phyloP scores from a whole-genome alignment of 768 basidiomycete genomes.

The Phaeolepiota aurea region DNA sequence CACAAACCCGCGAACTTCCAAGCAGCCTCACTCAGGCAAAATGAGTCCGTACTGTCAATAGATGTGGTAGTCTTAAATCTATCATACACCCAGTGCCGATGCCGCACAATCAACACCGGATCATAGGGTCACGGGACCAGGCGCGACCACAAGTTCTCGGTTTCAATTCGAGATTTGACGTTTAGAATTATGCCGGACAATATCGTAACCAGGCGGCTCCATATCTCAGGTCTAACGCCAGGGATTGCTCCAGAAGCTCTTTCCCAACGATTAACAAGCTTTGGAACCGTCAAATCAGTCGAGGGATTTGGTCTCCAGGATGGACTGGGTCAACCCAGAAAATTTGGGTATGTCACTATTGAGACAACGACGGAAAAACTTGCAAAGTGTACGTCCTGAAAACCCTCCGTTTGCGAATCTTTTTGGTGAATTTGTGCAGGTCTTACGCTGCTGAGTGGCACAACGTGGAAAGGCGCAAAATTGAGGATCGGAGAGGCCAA shows the following conservation, averaged over 20 bases:
- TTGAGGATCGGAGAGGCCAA: conserved; percentile 80
- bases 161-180: no score
- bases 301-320: conserved; percentile 65
- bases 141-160: no score
- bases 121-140: no score
- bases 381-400: conserved; percentile 54
- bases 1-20: no score
- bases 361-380: conserved; percentile 53
- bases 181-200: no score
- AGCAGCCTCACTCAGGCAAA: no score
- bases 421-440: conserved; percentile 45
- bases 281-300: conserved; percentile 60
- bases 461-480: conserved; percentile 85
- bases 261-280: conserved; percentile 47
- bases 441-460: conserved; percentile 68
- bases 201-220: conserved; percentile 45
- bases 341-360: conserved; percentile 69
- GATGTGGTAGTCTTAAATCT: no score
- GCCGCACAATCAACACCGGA: no score
- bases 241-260: conserved; percentile 51
- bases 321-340: conserved; percentile 56
- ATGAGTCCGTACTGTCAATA: no score
- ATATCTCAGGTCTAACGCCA: conserved; percentile 70
- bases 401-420: neutral
- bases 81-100: no score